These are phyloP conservation scores for Candida taoyuanica DNA, from an alignment of 805 yeast species.

Conservation along the genomic window DNA sequence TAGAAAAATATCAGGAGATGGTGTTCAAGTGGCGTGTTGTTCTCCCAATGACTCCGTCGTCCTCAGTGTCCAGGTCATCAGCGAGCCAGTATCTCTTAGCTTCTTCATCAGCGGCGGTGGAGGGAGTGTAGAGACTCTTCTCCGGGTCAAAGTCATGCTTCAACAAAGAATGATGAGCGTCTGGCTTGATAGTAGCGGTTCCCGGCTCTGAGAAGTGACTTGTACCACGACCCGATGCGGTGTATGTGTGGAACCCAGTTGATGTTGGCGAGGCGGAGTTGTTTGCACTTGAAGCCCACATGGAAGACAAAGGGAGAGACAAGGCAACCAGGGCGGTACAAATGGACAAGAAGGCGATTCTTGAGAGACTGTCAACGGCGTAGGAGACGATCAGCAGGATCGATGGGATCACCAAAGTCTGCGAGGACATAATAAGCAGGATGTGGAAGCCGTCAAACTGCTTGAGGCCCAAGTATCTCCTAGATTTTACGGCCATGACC, in stretches of 20 bases:
- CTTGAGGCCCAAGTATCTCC: slow-evolving; percentile 72
- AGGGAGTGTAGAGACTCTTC: slow-evolving; percentile 28
- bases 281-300: slow-evolving; percentile 81
- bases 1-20: background rate
- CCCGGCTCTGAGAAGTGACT: slow-evolving; percentile 18
- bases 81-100: slow-evolving; percentile 33
- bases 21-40: slow-evolving; percentile 21
- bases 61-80: slow-evolving; percentile 15
- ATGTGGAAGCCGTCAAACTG: slow-evolving; percentile 84
- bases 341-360: slow-evolving; percentile 43
- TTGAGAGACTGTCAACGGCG: slow-evolving; percentile 30
- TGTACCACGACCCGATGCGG: slow-evolving; percentile 17
- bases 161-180: slow-evolving; percentile 2
- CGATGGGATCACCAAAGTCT: slow-evolving; percentile 78
- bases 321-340: slow-evolving; percentile 60
- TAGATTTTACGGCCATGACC: slow-evolving; percentile 58
- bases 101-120: slow-evolving; percentile 33
- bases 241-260: slow-evolving; percentile 12
- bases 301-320: slow-evolving; percentile 75
- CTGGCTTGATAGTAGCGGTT: slow-evolving; percentile 12
- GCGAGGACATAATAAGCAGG: slow-evolving; percentile 72
- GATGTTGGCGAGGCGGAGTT: slow-evolving; percentile 42
- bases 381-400: slow-evolving; percentile 56
- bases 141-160: slow-evolving; percentile 9
- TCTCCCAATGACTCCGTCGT: slow-evolving; percentile 17